Base-by-base conservation (phyloP, 1,284 basidiomycete genomes). In the Binderoboletus segoi region DNA sequence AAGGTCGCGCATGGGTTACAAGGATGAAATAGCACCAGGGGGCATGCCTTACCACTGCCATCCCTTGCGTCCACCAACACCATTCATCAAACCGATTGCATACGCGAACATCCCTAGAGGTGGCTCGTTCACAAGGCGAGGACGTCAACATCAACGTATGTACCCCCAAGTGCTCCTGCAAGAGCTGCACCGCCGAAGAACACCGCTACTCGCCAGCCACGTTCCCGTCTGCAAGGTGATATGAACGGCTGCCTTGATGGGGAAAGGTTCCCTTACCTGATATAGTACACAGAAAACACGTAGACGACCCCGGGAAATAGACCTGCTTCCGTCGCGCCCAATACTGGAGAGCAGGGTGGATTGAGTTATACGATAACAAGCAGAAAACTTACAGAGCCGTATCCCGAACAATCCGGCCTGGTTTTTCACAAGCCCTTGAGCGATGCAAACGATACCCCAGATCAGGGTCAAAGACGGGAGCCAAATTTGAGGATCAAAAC, bases 241-340 rank as follows among this genome's bases (percentile, higher is more conserved):
- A 37, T 55, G 20, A 50, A 38, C 20, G 40, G 20, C 20, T 3
- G 3, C 12, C 12, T 35, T 26, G 23, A 30, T n/a, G 5, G 18
- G 20, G 32, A 47, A 54, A 38, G 24, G 8, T 15, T 6, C 11
- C 51, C 61, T 63, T 63, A 72, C 82, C 78, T 68, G 55, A 77
- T 71, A 63, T 88, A 88, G 62, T 84, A 88, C 23, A 84, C 78
- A 12, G 82, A 83, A 63, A 88, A 85, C 3, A 86, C 66, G 62
- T 81, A 86, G 15, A 85, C 75, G 3, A 79, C 76, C n/a, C 84
- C 85, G 5, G 84, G 84, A 63, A 86, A 85, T 38, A 85, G 60
- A 26, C 83, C 83, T 8, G 82, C 82, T 68, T 85, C 83, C 0
- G 80, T 76, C 5, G 73, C 73, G 23, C 83, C 83, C 4, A 85